A percentile compares a stretch with the other conserved stretches of the same genome.
Conservation (phyloP, 805 yeast species). For the Scheffersomyces lignosus region DNA sequence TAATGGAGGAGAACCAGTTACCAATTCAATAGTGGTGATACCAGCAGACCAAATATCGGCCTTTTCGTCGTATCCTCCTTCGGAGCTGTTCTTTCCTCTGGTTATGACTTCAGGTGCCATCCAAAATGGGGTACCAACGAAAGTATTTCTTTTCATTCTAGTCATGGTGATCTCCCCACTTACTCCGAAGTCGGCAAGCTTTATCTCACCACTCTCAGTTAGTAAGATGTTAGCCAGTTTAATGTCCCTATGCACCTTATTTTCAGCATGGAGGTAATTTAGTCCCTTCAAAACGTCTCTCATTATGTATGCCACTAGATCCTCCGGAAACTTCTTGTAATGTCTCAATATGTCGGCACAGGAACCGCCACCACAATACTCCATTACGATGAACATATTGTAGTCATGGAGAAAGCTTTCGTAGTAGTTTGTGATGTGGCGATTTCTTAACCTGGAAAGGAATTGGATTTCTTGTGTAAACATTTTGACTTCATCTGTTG, state of each 20-base stretch:
- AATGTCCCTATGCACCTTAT: constrained; percentile 84
- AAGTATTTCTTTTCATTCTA: constrained; percentile 57
- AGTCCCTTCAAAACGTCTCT: constrained; percentile 69
- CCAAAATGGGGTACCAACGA: constrained; percentile 97
- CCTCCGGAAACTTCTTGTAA: constrained; percentile 56
- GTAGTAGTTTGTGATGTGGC: constrained; percentile 60
- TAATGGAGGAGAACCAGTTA: constrained; percentile 81
- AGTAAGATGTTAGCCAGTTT: constrained; percentile 86
- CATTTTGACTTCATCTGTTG: constrained; percentile 71
- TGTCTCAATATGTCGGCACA: constrained; percentile 71
- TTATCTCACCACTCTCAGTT: constrained; percentile 66
- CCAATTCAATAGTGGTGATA: constrained; percentile 83
- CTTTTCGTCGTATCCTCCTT: constrained; percentile 71
- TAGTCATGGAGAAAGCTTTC: constrained; percentile 65
- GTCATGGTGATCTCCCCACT: constrained; percentile 74
- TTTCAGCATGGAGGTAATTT: constrained; percentile 69
- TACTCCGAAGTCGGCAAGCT: constrained; percentile 92
- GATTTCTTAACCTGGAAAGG: constrained; percentile 63
- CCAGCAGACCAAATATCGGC: constrained; percentile 98
- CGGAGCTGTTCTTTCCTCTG: constrained; percentile 13
- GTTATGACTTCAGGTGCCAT: constrained; percentile 97
- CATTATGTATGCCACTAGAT: constrained; percentile 59
- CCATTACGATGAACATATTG: constrained; percentile 89
- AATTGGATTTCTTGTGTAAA: constrained; percentile 78
- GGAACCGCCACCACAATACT: constrained; percentile 93